Conservation (phyloP, 768 basidiomycete genomes). For the Russula sp. region DNA sequence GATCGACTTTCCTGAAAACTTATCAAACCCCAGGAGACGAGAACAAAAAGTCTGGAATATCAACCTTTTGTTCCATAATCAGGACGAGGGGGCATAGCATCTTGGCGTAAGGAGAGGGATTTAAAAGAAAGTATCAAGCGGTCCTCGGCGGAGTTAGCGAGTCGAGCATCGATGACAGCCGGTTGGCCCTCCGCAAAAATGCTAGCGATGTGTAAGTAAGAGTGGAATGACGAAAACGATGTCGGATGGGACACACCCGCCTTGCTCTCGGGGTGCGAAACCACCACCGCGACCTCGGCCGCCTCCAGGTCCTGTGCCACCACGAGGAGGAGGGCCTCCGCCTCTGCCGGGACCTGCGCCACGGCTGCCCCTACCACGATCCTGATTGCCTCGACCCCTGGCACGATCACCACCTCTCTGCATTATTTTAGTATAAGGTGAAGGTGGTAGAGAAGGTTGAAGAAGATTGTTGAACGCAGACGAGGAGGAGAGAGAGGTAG, state of each 20-base stretch:
- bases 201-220: conserved; percentile 27
- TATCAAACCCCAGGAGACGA: not conserved
- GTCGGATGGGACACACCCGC: conserved; percentile 34
- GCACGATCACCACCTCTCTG: conserved; percentile 27
- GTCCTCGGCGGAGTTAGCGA: conserved; percentile 38
- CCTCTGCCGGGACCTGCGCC: conserved; percentile 12
- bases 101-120: conserved; percentile 27
- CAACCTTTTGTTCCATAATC: conserved; percentile 37
- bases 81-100: conserved; percentile 43
- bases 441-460: not conserved
- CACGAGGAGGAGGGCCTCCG: conserved; percentile 6
- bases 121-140: conserved; percentile 36
- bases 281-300: conserved; percentile 31
- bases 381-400: conserved; percentile 24
- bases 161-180: conserved; percentile 52
- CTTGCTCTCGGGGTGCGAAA: conserved; percentile 31
- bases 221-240: not conserved
- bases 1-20: conserved; percentile 34
- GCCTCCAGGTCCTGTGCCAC: conserved; percentile 30
- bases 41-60: not conserved
- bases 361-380: conserved; percentile 25
- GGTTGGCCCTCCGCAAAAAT: conserved; percentile 35
- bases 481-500: not conserved
- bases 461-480: not conserved
- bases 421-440: conserved; percentile 6